Evolutionary conservation across 306 rosid genomes (phyloP).

Genomic region (Sphenostylis stenocarpa): DNA sequence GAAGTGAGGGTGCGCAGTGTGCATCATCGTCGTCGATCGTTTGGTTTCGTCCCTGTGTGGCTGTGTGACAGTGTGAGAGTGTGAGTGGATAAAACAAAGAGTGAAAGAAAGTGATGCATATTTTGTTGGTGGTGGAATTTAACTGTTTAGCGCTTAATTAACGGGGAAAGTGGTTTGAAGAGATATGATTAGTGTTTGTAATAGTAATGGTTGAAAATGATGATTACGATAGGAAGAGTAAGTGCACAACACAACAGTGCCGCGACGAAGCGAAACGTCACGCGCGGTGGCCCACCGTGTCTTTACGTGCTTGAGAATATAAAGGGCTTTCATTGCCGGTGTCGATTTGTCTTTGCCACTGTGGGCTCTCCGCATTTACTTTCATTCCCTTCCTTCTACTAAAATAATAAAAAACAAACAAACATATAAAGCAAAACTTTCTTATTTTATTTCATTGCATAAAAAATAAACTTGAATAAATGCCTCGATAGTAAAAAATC

Average conservation of each 20-base stretch:
- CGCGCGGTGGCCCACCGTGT: constrained; percentile 36
- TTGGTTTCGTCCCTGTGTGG: not conserved
- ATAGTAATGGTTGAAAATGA: not conserved
- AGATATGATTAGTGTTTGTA: constrained; percentile 21
- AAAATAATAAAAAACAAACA: not conserved
- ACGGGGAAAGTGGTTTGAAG: not conserved
- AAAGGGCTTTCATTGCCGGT: not conserved
- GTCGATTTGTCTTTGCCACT: constrained; percentile 1
- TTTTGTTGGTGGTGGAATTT: not conserved
- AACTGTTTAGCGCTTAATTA: not conserved
- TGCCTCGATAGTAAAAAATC: not conserved
- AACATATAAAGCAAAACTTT: not conserved
- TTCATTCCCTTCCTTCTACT: constrained; percentile 22
- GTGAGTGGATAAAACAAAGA: constrained; percentile 26
- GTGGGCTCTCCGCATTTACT: constrained; percentile 2
- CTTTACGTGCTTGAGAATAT: constrained; percentile 31
- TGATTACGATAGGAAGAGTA: not conserved
- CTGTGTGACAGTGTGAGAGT: not conserved
- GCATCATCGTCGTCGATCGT: not conserved
- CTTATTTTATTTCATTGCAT: not conserved
- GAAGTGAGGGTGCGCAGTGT: constrained; percentile 37
- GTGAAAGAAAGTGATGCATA: not conserved
- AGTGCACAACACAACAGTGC: constrained; percentile 1
- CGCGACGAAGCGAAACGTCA: constrained; percentile 38
- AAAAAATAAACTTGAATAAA: not conserved